A percentile compares a stretch with the other conserved stretches of the same genome.
phyloP scores from a whole-genome alignment of 352 stramenopile genomes.

The Phytophthora europaea region DNA sequence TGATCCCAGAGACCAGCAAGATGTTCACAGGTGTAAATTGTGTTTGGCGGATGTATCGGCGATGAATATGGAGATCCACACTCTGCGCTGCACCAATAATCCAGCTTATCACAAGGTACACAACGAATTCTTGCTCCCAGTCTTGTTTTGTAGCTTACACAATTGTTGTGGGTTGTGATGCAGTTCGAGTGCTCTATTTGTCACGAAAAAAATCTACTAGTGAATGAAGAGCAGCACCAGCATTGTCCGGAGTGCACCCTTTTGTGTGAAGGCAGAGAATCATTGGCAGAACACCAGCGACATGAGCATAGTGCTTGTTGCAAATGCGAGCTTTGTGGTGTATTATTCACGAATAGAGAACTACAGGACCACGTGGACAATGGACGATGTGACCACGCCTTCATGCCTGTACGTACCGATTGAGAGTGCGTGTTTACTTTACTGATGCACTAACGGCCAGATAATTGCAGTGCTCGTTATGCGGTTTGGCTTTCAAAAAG shows the following conservation, averaged over 20 bases:
- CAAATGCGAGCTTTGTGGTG: conserved; percentile 43
- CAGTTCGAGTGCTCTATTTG: conserved; percentile 59
- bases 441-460: background rate
- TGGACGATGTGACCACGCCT: conserved; percentile 32
- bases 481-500: conserved; percentile 61
- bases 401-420: conserved; percentile 36
- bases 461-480: conserved; percentile 50
- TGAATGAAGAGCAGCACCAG: conserved; percentile 41
- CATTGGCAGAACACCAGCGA: conserved; percentile 25
- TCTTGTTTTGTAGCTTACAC: background rate
- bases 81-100: conserved; percentile 55
- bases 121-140: background rate
- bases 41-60: conserved; percentile 48
- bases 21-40: conserved; percentile 29
- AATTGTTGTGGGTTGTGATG: background rate
- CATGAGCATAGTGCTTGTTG: conserved; percentile 30
- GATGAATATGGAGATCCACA: conserved; percentile 50
- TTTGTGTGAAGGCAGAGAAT: conserved; percentile 28
- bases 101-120: conserved; percentile 63
- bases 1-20: background rate
- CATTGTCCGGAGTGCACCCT: conserved; percentile 51
- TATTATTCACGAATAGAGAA: conserved; percentile 35
- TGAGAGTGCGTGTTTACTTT: background rate
- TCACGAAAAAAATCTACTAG: conserved; percentile 40
- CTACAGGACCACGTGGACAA: conserved; percentile 33